A percentile compares a stretch with the other conserved stretches of the same genome.
Evolutionary conservation across 106 monocot species (phyloP).

Genomic region (Agapanthus africanus): DNA sequence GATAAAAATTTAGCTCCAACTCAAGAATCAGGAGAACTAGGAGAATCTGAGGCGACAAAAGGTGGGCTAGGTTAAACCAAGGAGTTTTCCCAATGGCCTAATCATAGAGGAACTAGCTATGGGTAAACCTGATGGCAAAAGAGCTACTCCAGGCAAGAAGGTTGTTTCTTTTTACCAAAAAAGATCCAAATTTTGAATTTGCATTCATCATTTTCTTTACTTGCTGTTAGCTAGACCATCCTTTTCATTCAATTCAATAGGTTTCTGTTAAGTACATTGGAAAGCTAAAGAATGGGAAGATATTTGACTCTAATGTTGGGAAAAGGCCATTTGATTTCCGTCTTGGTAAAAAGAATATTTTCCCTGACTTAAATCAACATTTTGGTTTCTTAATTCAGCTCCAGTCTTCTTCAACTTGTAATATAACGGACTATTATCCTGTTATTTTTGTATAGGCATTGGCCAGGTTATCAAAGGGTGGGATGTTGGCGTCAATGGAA

Average conservation of each 20-base stretch:
- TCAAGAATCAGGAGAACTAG: conserved; percentile 2
- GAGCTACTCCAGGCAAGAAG: conserved; percentile 52
- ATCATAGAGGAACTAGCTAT: conserved; percentile 52
- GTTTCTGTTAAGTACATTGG: conserved; percentile 81
- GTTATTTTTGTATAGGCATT: conserved; percentile 38
- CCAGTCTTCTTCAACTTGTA: background rate
- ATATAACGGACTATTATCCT: background rate
- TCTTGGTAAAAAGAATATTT: conserved; percentile 50
- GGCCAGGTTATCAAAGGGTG: conserved; percentile 92
- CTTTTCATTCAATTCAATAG: conserved; percentile 18
- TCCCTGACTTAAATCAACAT: background rate
- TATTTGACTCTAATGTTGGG: conserved; percentile 75
- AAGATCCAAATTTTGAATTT: too few relatives aligned
- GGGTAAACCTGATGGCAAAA: conserved; percentile 68
- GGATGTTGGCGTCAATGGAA: conserved; percentile 87
- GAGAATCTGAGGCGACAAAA: conserved; percentile 11
- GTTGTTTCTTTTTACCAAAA: conserved; percentile 22
- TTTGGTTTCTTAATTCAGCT: background rate
- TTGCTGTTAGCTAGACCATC: background rate
- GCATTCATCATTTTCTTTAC: background rate
- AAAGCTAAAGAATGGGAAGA: conserved; percentile 76
- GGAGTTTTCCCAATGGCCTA: conserved; percentile 49
- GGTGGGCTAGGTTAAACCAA: conserved; percentile 11
- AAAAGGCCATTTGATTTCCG: conserved; percentile 69
- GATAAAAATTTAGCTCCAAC: conserved; percentile 18